A percentile compares a stretch with the other conserved stretches of the same genome.
phyloP scores from a whole-genome alignment of 306 rosid species.

The Crataegus laevigata region DNA sequence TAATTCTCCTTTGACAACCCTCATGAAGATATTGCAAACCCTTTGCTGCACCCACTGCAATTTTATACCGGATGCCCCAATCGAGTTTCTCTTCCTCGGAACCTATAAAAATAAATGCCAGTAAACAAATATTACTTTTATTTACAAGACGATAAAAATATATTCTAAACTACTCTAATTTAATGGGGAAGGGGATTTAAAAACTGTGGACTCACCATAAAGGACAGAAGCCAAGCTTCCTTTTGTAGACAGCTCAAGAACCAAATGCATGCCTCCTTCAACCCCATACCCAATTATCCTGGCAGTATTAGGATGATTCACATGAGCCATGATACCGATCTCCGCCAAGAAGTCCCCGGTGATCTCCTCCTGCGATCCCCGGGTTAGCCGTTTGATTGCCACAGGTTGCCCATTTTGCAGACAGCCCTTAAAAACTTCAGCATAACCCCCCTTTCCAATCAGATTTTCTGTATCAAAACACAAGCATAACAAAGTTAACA shows the following conservation, averaged over 20 bases:
- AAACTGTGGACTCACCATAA: slow-evolving; percentile 37
- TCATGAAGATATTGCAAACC: slow-evolving; percentile 88
- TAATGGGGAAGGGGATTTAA: not conserved
- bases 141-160: not conserved
- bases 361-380: slow-evolving; percentile 77
- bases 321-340: slow-evolving; percentile 90
- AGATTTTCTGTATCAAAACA: slow-evolving; percentile 58
- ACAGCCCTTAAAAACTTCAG: slow-evolving; percentile 86
- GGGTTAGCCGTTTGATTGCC: slow-evolving; percentile 67
- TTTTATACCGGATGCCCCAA: slow-evolving; percentile 74
- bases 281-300: slow-evolving; percentile 88
- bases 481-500: not conserved
- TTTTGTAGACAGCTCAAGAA: slow-evolving; percentile 72
- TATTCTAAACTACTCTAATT: not conserved
- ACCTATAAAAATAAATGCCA: slow-evolving; percentile 27
- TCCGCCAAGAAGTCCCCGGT: slow-evolving; percentile 71
- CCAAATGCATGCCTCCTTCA: slow-evolving; percentile 90
- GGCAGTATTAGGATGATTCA: slow-evolving; percentile 79
- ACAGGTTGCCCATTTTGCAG: slow-evolving; percentile 56
- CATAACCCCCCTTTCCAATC: slow-evolving; percentile 98
- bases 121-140: not conserved
- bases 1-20: slow-evolving; percentile 86
- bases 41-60: slow-evolving; percentile 72
- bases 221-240: slow-evolving; percentile 90
- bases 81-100: slow-evolving; percentile 52